Evolutionary conservation across 179 eudicot genomes (phyloP).

Genomic region (Amaranthus tricolor): DNA sequence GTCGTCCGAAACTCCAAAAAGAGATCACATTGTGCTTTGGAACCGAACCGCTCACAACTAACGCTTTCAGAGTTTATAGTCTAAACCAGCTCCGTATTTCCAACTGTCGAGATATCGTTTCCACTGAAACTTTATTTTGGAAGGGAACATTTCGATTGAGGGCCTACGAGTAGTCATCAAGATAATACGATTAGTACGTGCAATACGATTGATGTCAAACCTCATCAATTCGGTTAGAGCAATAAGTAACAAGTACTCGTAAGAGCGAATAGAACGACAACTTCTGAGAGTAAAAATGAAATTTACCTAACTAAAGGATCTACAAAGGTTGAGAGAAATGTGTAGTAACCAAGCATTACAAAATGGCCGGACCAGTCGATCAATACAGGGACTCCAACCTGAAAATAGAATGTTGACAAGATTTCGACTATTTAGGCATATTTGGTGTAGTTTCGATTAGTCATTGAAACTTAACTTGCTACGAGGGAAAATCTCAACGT

Average conservation of each 20-base stretch:
- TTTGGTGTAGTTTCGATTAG: no score
- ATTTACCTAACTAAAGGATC: constrained; percentile 78
- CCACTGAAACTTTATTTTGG: constrained; percentile 63
- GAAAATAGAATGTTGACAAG: constrained; percentile 16
- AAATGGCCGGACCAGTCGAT: constrained; percentile 92
- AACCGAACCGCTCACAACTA: background rate
- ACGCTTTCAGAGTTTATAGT: constrained; percentile 42
- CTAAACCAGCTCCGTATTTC: constrained; percentile 92
- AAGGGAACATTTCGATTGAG: constrained; percentile 49
- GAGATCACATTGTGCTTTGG: no score
- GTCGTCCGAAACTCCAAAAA: no score
- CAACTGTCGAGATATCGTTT: constrained; percentile 84
- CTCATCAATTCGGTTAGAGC: no score
- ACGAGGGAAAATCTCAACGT: no score
- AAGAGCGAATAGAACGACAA: background rate
- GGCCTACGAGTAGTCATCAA: constrained; percentile 45
- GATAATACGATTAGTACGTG: no score
- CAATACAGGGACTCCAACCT: constrained; percentile 87
- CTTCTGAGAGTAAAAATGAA: background rate
- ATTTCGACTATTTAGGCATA: background rate
- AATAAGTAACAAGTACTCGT: background rate
- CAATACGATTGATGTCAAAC: no score
- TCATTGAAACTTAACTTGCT: no score
- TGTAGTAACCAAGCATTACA: constrained; percentile 78
- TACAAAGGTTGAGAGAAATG: constrained; percentile 61